These are phyloP conservation scores for Botrytis fabae DNA, from an alignment of 2,329 filamentous ascomycete genomes.

Conservation along the genomic window DNA sequence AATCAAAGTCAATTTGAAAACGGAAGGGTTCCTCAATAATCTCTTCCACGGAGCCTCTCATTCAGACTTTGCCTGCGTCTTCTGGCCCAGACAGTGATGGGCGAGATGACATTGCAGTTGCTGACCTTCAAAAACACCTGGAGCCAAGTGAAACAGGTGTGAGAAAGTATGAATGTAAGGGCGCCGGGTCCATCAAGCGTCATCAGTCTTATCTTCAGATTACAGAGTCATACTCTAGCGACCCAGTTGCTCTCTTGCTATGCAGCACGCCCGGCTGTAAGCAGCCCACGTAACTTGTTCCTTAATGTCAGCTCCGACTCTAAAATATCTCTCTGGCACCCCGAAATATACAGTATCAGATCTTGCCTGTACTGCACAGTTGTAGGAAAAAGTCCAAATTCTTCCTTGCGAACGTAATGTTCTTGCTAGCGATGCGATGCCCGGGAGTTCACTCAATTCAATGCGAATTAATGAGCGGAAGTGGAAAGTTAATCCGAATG, in stretches of 20 bases:
- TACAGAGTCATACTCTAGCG: background rate
- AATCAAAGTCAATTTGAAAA: accelerated
- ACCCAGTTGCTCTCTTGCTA: background rate
- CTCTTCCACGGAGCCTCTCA: background rate
- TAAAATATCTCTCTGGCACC: background rate
- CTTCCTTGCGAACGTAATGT: no score
- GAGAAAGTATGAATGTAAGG: no score
- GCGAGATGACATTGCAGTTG: background rate
- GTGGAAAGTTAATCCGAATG: no score
- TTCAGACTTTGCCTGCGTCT: background rate
- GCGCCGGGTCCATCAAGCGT: no score
- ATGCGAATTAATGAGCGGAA: no score
- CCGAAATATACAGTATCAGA: background rate
- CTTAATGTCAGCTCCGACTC: no score
- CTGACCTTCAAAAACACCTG: background rate
- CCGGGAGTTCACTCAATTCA: no score
- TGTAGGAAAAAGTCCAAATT: background rate
- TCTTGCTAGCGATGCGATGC: no score
- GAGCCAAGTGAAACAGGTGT: background rate
- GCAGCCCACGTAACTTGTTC: no score
- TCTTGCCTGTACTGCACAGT: background rate
- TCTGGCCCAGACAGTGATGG: background rate
- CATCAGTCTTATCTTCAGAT: background rate
- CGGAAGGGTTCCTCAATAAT: background rate
- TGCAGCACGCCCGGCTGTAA: background rate